phyloP scores from a whole-genome alignment of 805 yeast genomes.

The Monosporozyma unispora region DNA sequence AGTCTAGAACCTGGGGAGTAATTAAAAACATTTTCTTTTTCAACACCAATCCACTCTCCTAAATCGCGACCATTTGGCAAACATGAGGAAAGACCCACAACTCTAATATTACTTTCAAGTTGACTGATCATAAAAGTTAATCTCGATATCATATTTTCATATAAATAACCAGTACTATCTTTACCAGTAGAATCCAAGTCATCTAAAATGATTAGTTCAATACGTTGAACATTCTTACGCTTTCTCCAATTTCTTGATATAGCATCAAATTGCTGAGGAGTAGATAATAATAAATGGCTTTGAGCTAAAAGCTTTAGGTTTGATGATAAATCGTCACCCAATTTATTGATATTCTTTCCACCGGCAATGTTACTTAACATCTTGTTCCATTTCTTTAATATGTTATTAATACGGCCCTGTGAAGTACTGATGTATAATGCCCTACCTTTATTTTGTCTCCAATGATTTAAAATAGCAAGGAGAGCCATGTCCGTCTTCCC shows the following conservation, averaged over 20 bases:
- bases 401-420: conserved; percentile 44
- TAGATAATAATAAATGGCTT: conserved; percentile 62
- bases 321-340: conserved; percentile 42
- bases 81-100: conserved; percentile 64
- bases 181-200: conserved; percentile 60
- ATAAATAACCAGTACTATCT: conserved; percentile 47
- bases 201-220: conserved; percentile 65
- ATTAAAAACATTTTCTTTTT: conserved; percentile 53
- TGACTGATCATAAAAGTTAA: conserved; percentile 63
- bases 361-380: conserved; percentile 42
- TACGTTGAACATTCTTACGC: conserved; percentile 55
- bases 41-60: conserved; percentile 79
- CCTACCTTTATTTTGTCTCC: conserved; percentile 63
- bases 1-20: conserved; percentile 57
- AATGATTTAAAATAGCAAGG: conserved; percentile 60
- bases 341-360: conserved; percentile 47
- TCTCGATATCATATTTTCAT: conserved; percentile 65
- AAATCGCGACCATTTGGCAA: conserved; percentile 68
- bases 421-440: conserved; percentile 63
- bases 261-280: conserved; percentile 70
- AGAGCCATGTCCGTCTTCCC: conserved; percentile 71
- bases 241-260: conserved; percentile 78
- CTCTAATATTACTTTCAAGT: conserved; percentile 45
- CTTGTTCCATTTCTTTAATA: conserved; percentile 44
- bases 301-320: conserved; percentile 50